Percentiles rank a stretch among this genome's conserved stretches.
These are phyloP conservation scores for Volvox reticuliferus DNA, from an alignment of 139 green algal species.

Conservation along the genomic window DNA sequence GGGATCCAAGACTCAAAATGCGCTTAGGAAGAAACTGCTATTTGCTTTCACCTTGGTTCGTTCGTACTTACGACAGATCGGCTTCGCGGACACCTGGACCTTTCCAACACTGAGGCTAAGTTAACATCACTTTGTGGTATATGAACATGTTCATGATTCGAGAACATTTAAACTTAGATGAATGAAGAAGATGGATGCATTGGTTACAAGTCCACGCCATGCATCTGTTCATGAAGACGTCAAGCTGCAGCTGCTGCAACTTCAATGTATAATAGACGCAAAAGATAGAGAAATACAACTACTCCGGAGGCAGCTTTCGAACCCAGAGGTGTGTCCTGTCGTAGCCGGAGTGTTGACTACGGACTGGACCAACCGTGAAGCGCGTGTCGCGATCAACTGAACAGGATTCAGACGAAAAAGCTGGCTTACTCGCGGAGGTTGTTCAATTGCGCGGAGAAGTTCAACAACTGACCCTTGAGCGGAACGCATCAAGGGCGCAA, in stretches of 20 bases:
- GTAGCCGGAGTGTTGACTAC: no score
- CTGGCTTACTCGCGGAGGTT: not conserved
- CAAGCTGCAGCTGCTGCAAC: not conserved
- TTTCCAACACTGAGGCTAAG: no score
- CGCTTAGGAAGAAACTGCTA: no score
- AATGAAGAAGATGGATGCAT: not conserved
- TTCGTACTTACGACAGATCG: no score
- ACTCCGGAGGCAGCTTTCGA: not conserved
- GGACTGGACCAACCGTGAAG: no score
- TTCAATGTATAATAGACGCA: constrained; percentile 9
- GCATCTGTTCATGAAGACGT: not conserved
- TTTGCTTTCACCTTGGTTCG: no score
- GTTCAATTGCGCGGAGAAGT: not conserved
- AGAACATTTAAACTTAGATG: no score
- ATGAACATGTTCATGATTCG: no score
- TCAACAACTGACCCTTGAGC: not conserved
- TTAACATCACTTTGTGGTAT: no score
- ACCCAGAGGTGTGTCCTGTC: not conserved
- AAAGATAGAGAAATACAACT: constrained; percentile 26
- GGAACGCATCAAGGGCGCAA: not conserved
- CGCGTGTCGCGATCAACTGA: no score
- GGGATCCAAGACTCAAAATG: no score
- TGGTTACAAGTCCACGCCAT: not conserved
- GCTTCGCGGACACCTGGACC: no score
- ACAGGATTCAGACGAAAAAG: not conserved